Evolutionary conservation across 495 filamentous ascomycete genomes (phyloP), one percentile per base, ranked within the genome.

Genomic region (Trypethelium eluteriae): DNA sequence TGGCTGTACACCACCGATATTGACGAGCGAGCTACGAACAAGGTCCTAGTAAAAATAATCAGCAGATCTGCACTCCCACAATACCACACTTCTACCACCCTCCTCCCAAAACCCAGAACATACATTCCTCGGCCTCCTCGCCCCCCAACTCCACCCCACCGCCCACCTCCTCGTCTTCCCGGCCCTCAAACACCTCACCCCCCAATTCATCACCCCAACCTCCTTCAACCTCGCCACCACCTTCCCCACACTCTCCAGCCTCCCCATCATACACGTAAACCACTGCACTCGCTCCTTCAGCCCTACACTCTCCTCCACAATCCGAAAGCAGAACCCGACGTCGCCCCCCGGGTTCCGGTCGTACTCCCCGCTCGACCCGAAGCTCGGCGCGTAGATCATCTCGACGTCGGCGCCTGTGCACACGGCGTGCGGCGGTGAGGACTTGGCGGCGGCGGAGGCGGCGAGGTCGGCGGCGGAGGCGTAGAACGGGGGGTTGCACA

Each of bases 401-500:
- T 98, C 94, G 18, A 87, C 79, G 0, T 84, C 82, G 0, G 89
- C 84, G 5, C 92, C 93, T 0, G 93, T 96, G 76, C 93, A 96
- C 34, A 86, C 81, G 16, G 90, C 89, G 64, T 84, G 83, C 0
- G 94, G 90, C 1, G 85, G 85, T 2, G 82, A 79, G 7, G 79
- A 71, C 73, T 97, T 98, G 38, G 80, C 75, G 34, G 78, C 70
- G 44, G 64, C 63, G 0, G 87, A 86, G 10, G 79, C 77, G 0
- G 83, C 67, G 76, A 96, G 85, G 44, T 95, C 90, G 12, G 81
- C 75, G 18, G 81, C 79, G 2, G 90, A 93, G 32, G 81, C 71
- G 78, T 96, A 97, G 78, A 98, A 98, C 0, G 94, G 94, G 1
- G 94, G 94, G 70, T 98, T 98, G 76, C 87, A 92, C 86, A 97